These are phyloP conservation scores for Chlamydomonas schloesseri DNA, from an alignment of 139 green algal genomes.

Conservation along the genomic window DNA sequence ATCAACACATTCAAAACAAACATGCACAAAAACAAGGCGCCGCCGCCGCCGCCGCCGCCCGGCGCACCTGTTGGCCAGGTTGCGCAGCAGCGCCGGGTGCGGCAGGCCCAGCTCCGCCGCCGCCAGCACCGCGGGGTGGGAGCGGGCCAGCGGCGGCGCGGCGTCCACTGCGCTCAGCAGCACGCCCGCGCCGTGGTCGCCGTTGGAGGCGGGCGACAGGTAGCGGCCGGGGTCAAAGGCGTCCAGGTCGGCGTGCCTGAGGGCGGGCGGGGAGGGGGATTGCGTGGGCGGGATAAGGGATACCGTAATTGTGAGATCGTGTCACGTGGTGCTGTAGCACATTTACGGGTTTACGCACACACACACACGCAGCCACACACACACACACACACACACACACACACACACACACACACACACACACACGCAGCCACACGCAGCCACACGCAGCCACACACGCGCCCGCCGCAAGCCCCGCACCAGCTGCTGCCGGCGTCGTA, in stretches of 20 bases:
- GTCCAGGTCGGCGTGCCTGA: conserved; percentile 50
- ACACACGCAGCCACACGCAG: not conserved
- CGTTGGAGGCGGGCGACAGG: conserved; percentile 40
- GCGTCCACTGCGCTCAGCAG: conserved; percentile 65
- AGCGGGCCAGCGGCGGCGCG: not conserved
- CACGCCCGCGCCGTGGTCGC: conserved; percentile 51
- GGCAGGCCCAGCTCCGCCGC: conserved; percentile 76
- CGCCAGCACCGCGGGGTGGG: conserved; percentile 66
- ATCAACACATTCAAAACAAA: too few relatives aligned
- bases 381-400: too few relatives aligned
- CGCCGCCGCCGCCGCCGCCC: conserved; percentile 17
- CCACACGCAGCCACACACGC: not conserved
- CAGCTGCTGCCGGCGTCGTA: conserved; percentile 39
- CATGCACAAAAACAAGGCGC: too few relatives aligned
- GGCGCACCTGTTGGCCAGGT: conserved; percentile 65
- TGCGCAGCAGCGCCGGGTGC: conserved; percentile 70
- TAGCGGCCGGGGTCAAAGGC: conserved; percentile 46
- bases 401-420: not conserved
- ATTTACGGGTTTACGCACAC: too few relatives aligned
- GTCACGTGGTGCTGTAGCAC: too few relatives aligned
- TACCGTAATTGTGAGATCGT: too few relatives aligned
- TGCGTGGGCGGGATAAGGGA: too few relatives aligned
- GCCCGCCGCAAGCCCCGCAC: not conserved
- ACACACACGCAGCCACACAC: not conserved
- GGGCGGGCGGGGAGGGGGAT: not conserved